Base-by-base conservation (phyloP, 805 yeast genomes). In the Aciculoconidium aculeatum region DNA sequence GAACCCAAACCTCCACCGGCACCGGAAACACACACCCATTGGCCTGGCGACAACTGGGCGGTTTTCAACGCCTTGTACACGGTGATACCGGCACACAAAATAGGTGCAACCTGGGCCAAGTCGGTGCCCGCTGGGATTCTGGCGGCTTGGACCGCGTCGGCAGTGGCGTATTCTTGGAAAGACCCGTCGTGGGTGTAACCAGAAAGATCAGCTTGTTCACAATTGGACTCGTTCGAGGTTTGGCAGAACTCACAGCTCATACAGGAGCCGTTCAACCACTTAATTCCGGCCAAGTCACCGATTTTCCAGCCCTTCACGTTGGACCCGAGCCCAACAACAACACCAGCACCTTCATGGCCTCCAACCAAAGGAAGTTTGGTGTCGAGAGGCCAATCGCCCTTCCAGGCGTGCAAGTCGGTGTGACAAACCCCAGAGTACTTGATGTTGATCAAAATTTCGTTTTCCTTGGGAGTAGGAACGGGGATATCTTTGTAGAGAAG, bases 1-100 rank as follows among this genome's bases (percentile, higher is more conserved):
- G 84, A 65, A 50, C 88, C 90, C 56, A 80, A 70, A 51, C 90
- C 88, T 55, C 88, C 88, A 56, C 76, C 83, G 39, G 86, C 87
- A 63, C 90, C 88, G 34, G 85, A 75, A 36, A 80, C 65, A 37
- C 76, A 74, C 42, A 78, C 81, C 79, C 80, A 80, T 56, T 80
- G 75, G 50, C 90, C 87, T 13, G 87, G 66, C 27, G 40, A 38
- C 35, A 71, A 50, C 30, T 63, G 54, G 31, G 82, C 79, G 28
- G 75, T 67, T 61, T 75, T 75, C 49, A 76, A 61, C 8, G 80
- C 81, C 62, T 75, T 75, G 73, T 74, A 76, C 25, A 72, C 81
- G 28, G 82, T 76, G 47, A 77, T 67, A 61, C 80, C 80, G 27
- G 79, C 80, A 61, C 82, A 76, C 54, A 76, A 61, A 46, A 76